These are phyloP conservation scores for Chalciporus chontae DNA, from an alignment of 768 basidiomycete genomes.

Conservation along the genomic window DNA sequence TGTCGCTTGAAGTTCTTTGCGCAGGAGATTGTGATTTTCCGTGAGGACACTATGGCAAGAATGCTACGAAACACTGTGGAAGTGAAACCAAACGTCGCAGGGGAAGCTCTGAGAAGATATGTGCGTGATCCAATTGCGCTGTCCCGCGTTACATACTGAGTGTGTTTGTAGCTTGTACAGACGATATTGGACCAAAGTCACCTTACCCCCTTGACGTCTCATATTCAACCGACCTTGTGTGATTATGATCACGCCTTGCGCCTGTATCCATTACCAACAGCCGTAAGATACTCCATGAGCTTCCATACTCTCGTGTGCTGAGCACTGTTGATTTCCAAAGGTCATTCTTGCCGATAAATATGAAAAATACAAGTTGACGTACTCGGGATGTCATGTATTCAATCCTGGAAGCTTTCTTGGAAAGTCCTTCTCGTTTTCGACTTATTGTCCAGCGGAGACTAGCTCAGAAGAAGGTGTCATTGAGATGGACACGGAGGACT, in stretches of 20 bases:
- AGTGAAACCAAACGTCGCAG: slow-evolving; percentile 75
- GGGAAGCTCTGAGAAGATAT: slow-evolving; percentile 83
- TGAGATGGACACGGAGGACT: slow-evolving; percentile 38
- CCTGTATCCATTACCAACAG: slow-evolving; percentile 90
- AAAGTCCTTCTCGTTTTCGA: slow-evolving; percentile 79
- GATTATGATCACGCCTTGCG: slow-evolving; percentile 92
- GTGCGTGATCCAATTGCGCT: slow-evolving; percentile 44
- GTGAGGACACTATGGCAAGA: slow-evolving; percentile 90
- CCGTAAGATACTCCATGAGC: slow-evolving; percentile 48
- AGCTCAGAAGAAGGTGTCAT: slow-evolving; percentile 78
- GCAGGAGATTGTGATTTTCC: slow-evolving; percentile 91
- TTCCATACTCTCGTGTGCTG: slow-evolving; percentile 1
- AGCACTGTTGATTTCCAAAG: slow-evolving; percentile 37
- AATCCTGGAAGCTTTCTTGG: slow-evolving; percentile 94
- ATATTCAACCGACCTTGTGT: slow-evolving; percentile 81
- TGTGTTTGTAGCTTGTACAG: slow-evolving; percentile 74
- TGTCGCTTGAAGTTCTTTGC: slow-evolving; percentile 93
- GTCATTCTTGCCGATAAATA: slow-evolving; percentile 94
- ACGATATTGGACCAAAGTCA: slow-evolving; percentile 94
- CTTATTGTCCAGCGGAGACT: slow-evolving; percentile 81
- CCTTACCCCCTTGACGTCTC: slow-evolving; percentile 80
- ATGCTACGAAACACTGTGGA: slow-evolving; percentile 92
- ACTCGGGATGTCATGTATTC: slow-evolving; percentile 98
- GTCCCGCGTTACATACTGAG: not conserved
- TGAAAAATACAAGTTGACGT: slow-evolving; percentile 92